Base-by-base conservation (phyloP, 2,329 filamentous ascomycete genomes). In the Dendrostoma leiphaemia region DNA sequence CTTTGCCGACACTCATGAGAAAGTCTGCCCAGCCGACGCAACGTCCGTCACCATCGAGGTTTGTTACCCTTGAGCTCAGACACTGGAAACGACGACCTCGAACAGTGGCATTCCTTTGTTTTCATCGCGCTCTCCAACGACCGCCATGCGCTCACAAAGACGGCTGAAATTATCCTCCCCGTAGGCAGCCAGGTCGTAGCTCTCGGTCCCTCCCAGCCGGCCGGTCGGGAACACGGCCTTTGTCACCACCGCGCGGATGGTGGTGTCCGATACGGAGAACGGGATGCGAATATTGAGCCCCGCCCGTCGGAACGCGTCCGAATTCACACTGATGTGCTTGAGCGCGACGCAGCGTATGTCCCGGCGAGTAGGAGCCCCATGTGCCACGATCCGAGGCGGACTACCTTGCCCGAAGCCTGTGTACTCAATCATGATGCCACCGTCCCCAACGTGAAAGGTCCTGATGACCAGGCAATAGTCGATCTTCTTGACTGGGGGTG, bases 391-490 rank as follows among this genome's bases (percentile, higher is more conserved):
- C 48, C 52, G 52, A 37, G 55, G 46, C 41, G 34, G 13, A 24
- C n/a, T 34, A 28, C 41, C 29, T 8, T 32, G 29, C 29, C 29
- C 29, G 29, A 8, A 32, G 8, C 17, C n/a, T n/a, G 35, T 24
- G 29, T 17, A 17, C 9, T 9, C 19, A 21, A 2, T 23, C n/a
- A 8, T 21, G 31, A 23, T 48, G 29, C 13, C 35, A 9, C 13
- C 2, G 38, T 4, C 17, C 19, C 26, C 17, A 23, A 19, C 7
- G 19, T 4, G 5, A n/a, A 12, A 13, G 4, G 44, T 37, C 24
- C 28, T 54, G 56, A 58, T 52, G 44, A 47, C 41, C 31, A 58
- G 48, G 17, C 52, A 32, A 52, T 48, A 58, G 51, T 58, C 52
- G 32, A 55, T 49, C 10, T 44, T 29, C 26, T 32, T 32, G 23